A percentile compares a stretch with the other conserved stretches of the same genome.
Conservation (phyloP, 2,329 filamentous ascomycete genomes). For the Gaeumannomyces sp. region DNA sequence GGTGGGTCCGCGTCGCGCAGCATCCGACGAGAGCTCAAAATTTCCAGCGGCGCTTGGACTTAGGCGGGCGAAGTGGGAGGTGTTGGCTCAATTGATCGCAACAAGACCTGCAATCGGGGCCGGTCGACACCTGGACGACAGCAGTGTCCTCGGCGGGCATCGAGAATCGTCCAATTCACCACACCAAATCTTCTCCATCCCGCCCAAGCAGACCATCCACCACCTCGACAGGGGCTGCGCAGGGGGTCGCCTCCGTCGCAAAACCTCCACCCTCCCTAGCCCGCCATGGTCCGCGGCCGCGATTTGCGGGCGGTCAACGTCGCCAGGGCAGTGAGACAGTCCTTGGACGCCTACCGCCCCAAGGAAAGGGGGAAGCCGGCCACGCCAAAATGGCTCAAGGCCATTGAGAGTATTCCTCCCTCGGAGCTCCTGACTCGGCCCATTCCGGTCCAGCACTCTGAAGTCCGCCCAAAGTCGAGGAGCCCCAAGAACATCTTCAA, state of each 20-base stretch:
- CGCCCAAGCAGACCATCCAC: background rate
- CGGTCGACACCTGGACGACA: background rate
- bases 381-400: slow-evolving; percentile 43
- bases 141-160: too few species aligned
- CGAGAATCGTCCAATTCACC: too few species aligned
- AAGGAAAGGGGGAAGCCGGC: slow-evolving; percentile 13
- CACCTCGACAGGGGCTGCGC: background rate
- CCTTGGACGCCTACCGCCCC: slow-evolving; percentile 23
- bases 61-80: background rate
- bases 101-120: background rate
- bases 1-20: background rate
- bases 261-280: background rate
- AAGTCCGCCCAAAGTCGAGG: slow-evolving; percentile 37
- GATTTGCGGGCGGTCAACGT: slow-evolving; percentile 8
- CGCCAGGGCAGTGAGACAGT: slow-evolving; percentile 8
- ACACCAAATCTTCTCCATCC: too few species aligned
- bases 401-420: slow-evolving; percentile 48
- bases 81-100: background rate
- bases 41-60: background rate
- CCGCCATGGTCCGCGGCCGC: slow-evolving; percentile 7
- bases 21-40: background rate
- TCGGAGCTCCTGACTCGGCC: slow-evolving; percentile 51
- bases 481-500: slow-evolving; percentile 74
- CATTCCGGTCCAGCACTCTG: slow-evolving; percentile 39
- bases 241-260: slow-evolving; percentile 1